Percentiles rank a stretch among this genome's conserved stretches.
Evolutionary conservation across 306 rosid species (phyloP).

Genomic region (Quercus dentata): DNA sequence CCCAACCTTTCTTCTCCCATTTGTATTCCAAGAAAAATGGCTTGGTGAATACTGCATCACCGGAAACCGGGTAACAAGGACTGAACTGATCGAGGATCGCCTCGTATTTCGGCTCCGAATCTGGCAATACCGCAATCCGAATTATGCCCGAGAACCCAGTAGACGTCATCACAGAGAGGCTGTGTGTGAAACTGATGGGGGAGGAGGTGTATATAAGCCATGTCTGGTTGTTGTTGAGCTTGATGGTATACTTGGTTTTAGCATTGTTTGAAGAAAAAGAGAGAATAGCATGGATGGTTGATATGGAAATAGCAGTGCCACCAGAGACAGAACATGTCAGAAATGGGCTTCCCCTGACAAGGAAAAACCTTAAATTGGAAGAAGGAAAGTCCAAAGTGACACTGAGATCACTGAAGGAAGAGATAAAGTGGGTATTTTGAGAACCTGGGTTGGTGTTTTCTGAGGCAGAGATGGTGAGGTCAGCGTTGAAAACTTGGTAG

Average conservation of each 20-base stretch:
- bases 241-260: conserved; percentile 52
- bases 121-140: conserved; percentile 58
- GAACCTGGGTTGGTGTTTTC: conserved; percentile 12
- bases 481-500: conserved; percentile 58
- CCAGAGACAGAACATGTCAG: conserved; percentile 47
- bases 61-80: conserved; percentile 75
- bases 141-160: conserved; percentile 58
- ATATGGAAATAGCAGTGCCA: conserved; percentile 47
- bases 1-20: conserved; percentile 78
- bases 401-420: conserved; percentile 67
- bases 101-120: conserved; percentile 29
- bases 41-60: conserved; percentile 47
- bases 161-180: conserved; percentile 48
- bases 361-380: conserved; percentile 55
- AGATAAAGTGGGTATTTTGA: conserved; percentile 42
- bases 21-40: conserved; percentile 63
- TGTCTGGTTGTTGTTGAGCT: conserved; percentile 71
- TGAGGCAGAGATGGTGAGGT: conserved; percentile 59
- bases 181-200: conserved; percentile 36
- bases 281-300: conserved; percentile 63
- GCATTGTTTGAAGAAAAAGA: conserved; percentile 46
- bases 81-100: conserved; percentile 53
- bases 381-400: conserved; percentile 74
- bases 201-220: conserved; percentile 76
- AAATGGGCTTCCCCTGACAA: conserved; percentile 87